Conservation (phyloP, 2,329 filamentous ascomycete species). For the Septoria linicola region DNA sequence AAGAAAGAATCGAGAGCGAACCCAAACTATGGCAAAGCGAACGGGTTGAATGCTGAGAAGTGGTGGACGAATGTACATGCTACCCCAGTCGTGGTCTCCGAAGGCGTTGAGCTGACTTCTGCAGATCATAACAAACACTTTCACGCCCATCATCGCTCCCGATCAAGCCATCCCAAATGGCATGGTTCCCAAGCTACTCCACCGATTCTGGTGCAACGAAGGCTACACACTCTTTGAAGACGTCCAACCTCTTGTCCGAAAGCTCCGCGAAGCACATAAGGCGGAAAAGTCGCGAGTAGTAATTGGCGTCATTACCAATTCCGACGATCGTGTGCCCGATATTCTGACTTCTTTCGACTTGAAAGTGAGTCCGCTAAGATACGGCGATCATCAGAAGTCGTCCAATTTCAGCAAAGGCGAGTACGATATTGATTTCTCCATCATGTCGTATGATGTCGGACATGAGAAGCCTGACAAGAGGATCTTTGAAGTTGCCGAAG, state of each 20-base stretch:
- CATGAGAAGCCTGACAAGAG: constrained; percentile 56
- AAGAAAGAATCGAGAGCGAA: constrained; percentile 47
- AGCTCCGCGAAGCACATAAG: constrained; percentile 37
- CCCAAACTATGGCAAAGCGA: constrained; percentile 61
- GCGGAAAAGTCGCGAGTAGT: constrained; percentile 35
- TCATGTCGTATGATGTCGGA: constrained; percentile 64
- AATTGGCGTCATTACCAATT: constrained; percentile 62
- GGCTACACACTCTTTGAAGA: constrained; percentile 54
- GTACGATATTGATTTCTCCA: constrained; percentile 56
- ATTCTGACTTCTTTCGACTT: constrained; percentile 57
- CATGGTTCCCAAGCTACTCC: constrained; percentile 52
- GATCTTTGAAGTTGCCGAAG: constrained; percentile 58
- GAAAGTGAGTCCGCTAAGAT: constrained; percentile 43
- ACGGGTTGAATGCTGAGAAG: constrained; percentile 50
- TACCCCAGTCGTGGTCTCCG: background rate
- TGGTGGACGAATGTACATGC: constrained; percentile 61
- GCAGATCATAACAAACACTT: constrained; percentile 56
- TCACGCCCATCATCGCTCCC: constrained; percentile 43
- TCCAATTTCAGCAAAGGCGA: constrained; percentile 21
- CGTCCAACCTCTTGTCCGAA: constrained; percentile 48
- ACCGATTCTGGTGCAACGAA: constrained; percentile 54
- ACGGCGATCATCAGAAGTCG: constrained; percentile 41
- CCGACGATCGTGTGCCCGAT: constrained; percentile 58
- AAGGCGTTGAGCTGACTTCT: background rate
- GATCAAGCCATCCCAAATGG: constrained; percentile 43